Evolutionary conservation across 2,329 filamentous ascomycete species (phyloP).

Genomic region (Cyclaneusma minus): DNA sequence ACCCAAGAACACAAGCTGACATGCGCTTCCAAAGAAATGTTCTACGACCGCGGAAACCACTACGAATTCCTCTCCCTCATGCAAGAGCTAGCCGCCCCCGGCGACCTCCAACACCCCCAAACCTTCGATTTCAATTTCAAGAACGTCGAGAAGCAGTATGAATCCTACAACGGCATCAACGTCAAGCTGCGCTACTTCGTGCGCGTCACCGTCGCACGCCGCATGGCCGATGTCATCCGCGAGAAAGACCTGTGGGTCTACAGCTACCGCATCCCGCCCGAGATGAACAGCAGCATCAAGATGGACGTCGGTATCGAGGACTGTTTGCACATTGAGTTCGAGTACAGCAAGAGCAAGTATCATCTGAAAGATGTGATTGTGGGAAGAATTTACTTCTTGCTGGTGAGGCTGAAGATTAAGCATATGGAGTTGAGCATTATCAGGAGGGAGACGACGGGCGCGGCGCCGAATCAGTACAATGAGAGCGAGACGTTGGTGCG

Average conservation of each 20-base stretch:
- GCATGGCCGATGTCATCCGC: slow-evolving; percentile 95
- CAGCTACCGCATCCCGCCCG: slow-evolving; percentile 91
- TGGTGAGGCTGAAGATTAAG: slow-evolving; percentile 97
- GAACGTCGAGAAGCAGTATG: slow-evolving; percentile 99
- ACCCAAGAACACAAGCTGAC: slow-evolving; percentile 4
- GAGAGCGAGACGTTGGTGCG: slow-evolving; percentile 96
- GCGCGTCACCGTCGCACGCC: slow-evolving; percentile 84
- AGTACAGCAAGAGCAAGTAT: slow-evolving; percentile 99
- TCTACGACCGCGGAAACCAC: slow-evolving; percentile 97
- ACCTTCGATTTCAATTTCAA: slow-evolving; percentile 99
- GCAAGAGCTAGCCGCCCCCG: slow-evolving; percentile 90
- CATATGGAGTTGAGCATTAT: slow-evolving; percentile 99
- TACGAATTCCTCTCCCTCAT: slow-evolving; percentile 97
- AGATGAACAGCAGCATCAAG: slow-evolving; percentile 98
- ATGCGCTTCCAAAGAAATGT: slow-evolving; percentile 65
- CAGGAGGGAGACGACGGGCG: slow-evolving; percentile 86
- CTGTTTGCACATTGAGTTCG: slow-evolving; percentile 97
- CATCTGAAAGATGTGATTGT: slow-evolving; percentile 99
- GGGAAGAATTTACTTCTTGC: slow-evolving; percentile 92
- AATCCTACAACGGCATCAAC: slow-evolving; percentile 99
- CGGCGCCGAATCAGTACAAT: slow-evolving; percentile 96
- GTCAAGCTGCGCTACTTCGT: slow-evolving; percentile 98
- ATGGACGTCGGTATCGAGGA: slow-evolving; percentile 99
- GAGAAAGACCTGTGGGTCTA: slow-evolving; percentile 99
- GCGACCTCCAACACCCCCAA: slow-evolving; percentile 96